These are phyloP conservation scores for Royoungia palumana DNA, from an alignment of 768 basidiomycete genomes.

Conservation along the genomic window DNA sequence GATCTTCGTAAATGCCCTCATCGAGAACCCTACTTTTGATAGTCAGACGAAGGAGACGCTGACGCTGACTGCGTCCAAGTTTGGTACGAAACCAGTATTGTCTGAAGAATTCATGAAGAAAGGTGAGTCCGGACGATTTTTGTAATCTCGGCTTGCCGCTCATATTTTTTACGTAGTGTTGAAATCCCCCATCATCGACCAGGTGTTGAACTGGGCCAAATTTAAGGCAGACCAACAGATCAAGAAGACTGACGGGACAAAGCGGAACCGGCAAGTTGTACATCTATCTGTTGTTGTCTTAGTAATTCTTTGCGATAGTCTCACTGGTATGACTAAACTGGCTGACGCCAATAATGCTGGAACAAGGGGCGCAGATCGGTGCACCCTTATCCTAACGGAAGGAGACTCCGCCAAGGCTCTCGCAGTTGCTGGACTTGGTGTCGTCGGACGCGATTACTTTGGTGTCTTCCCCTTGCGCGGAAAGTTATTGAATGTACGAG, in stretches of 20 bases:
- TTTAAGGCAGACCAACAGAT: slow-evolving; percentile 95
- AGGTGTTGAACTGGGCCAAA: slow-evolving; percentile 93
- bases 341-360: slow-evolving; percentile 98
- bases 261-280: slow-evolving; percentile 68
- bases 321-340: slow-evolving; percentile 89
- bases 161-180: slow-evolving; percentile 48
- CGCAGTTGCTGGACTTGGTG: slow-evolving; percentile 89
- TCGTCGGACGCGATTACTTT: slow-evolving; percentile 94
- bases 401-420: slow-evolving; percentile 98
- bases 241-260: slow-evolving; percentile 93
- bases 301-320: slow-evolving; percentile 41
- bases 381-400: slow-evolving; percentile 96
- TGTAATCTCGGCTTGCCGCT: slow-evolving; percentile 3
- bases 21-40: slow-evolving; percentile 98
- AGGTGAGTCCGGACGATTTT: slow-evolving; percentile 45
- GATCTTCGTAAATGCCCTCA: slow-evolving; percentile 93
- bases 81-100: slow-evolving; percentile 80
- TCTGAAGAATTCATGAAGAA: slow-evolving; percentile 97
- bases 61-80: slow-evolving; percentile 83
- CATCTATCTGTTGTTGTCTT: neutral
- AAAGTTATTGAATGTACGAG: slow-evolving; percentile 94
- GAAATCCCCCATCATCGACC: slow-evolving; percentile 88
- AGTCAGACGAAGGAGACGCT: slow-evolving; percentile 98
- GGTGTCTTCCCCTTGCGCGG: slow-evolving; percentile 98
- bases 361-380: slow-evolving; percentile 70